Evolutionary conservation across 257 asterid genomes (phyloP), one percentile per base, ranked within the genome.

Genomic region (Vinca minor): DNA sequence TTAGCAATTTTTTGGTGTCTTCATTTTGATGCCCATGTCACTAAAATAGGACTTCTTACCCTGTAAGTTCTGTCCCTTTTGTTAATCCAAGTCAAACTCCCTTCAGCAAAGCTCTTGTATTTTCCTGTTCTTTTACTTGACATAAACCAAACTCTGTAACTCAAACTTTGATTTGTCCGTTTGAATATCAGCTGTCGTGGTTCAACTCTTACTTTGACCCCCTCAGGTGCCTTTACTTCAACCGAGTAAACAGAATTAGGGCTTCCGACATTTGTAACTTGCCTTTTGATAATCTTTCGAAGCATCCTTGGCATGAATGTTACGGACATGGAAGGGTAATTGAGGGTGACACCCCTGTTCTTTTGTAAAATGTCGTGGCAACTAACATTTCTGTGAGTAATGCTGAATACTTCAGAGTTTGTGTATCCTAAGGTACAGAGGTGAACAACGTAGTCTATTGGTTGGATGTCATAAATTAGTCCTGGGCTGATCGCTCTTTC

Each of bases 41-140:
- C 95, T 67, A 95, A 84, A 66, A 92, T 73, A 29, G 98, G 95
- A 76, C 98, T 88, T 66, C 75, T 83, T 32, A 88, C 95, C 81
- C 74, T 73, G 79, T 75, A 65, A 23, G 77, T 66, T 60, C 76
- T 71, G 46, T 69, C 75, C 31, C 75, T 59, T 20, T 62, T 69
- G 69, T 76, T 82, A 82, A 88, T 82, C 98, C 98, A 92, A 10
- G 84, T 75, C 82, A 92, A 71, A 39, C 79, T 70, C 76, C 98
- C 98, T 71, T 89, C 76, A 52, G 76, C 75, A 32, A 67, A 82
- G 71, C 67, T 58, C 29, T 15, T 64, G 34, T 73, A 79, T 8
- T 26, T 52, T 23, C 60, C 72, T 11, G 2, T 73, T 71, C 77
- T 78, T 50, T 72, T 78, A 77, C 73, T 74, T 23, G 91, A 69